Percentiles rank a stretch among this genome's conserved stretches.
phyloP scores from a whole-genome alignment of 1,284 basidiomycete species.

The Ustilago lituana region DNA sequence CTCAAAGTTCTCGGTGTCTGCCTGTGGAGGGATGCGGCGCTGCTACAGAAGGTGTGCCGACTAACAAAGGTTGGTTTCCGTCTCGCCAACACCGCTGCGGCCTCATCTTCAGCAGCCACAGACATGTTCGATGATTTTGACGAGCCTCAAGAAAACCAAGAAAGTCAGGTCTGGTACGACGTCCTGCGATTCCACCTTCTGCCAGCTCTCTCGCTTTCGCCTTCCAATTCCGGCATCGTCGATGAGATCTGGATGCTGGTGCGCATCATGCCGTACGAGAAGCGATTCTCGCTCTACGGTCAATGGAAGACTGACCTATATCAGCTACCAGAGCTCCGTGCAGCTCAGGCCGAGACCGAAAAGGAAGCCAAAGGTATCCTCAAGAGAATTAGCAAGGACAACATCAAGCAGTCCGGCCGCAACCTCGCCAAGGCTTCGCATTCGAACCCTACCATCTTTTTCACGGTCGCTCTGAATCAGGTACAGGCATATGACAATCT shows the following conservation, averaged over 20 bases:
- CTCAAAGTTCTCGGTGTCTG: constrained; percentile 59
- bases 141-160: constrained; percentile 31
- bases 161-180: constrained; percentile 76
- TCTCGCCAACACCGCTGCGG: constrained; percentile 20
- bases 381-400: constrained; percentile 70
- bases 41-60: constrained; percentile 60
- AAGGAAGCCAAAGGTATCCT: constrained; percentile 68
- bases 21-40: constrained; percentile 44
- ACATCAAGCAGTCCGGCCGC: constrained; percentile 81
- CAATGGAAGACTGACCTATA: constrained; percentile 86
- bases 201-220: constrained; percentile 85
- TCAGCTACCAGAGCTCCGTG: constrained; percentile 68
- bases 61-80: constrained; percentile 47
- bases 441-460: constrained; percentile 91
- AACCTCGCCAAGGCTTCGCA: constrained; percentile 93
- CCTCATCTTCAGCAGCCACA: constrained; percentile 8
- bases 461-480: constrained; percentile 87
- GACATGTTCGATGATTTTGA: constrained; percentile 21
- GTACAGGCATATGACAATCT: constrained; percentile 97
- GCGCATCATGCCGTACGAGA: constrained; percentile 78
- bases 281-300: constrained; percentile 89
- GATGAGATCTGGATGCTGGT: constrained; percentile 72
- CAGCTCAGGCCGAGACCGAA: constrained; percentile 71
- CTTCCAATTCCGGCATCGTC: constrained; percentile 75
- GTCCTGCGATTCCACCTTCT: constrained; percentile 83